Base-by-base conservation (phyloP, 2,329 filamentous ascomycete genomes). In the Nothopassalora personata region DNA sequence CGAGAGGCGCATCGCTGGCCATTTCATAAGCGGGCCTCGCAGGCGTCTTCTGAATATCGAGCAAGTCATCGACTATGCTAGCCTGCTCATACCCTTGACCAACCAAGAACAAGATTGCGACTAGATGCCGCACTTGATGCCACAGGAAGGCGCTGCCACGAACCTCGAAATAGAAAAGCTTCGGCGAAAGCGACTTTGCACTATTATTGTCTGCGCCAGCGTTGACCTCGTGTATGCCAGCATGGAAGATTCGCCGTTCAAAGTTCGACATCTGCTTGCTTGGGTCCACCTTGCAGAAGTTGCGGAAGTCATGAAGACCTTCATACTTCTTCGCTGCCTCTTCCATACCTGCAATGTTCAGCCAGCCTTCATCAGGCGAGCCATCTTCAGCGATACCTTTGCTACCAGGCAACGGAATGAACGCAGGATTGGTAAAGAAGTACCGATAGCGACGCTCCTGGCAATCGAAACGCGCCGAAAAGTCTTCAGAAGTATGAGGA, bases 71-170 rank as follows among this genome's bases (percentile, higher is more conserved):
- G 47, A 97, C 80, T 13, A 97, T 76, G 0, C 82, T 82, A 0
- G 92, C 88, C 30, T 80, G 72, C 73, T 99, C 94, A 15, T 96
- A 83, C 0, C 91, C 86, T 76, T 99, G 94, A 30, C 90, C 94
- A 8, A 97, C 86, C 10, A 94, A 80, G 78, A 99, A 97, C n/a
- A 99, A 79, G 6, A 97, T 80, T 15, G 87, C 85, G n/a, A 95
- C 86, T 84, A 99, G 92, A 77, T 93, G 90, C 27, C 94, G 86
- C 66, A 99, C 95, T 77, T 99, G 94, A 76, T 99, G 94, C 94
- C 94, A 99, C 50, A 99, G 77, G 74, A 99, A 99, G 1, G 92
- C 94, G 7, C 89, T 91, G 19, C 94, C 94, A 66, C 92, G 86
- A 45, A 99, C 86, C 59, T 88, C 87, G 74, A 99, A 95, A 62